A percentile compares a stretch with the other conserved stretches of the same genome.
These are phyloP conservation scores for Melanogaster broomeanus DNA, from an alignment of 768 basidiomycete species.

Conservation along the genomic window DNA sequence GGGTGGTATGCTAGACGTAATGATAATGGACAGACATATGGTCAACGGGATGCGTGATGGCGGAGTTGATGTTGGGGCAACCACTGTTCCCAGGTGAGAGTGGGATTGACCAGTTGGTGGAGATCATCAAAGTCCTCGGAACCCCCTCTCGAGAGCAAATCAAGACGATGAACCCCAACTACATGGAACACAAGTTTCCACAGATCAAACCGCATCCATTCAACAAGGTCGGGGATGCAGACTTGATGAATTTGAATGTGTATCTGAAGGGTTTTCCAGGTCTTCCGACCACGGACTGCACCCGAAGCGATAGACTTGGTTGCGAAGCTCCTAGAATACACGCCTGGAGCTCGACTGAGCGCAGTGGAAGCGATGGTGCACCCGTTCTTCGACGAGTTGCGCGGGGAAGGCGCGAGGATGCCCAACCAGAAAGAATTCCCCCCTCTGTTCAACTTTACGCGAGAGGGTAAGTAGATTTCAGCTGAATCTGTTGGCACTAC, in stretches of 20 bases:
- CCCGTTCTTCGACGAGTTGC: constrained; percentile 96
- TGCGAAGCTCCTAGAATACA: constrained; percentile 94
- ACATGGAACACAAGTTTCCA: constrained; percentile 99
- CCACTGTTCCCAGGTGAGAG: constrained; percentile 99
- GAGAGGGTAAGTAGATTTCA: constrained; percentile 71
- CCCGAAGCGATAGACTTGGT: constrained; percentile 96
- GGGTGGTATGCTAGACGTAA: constrained; percentile 7
- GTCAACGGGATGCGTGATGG: constrained; percentile 99
- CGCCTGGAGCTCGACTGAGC: constrained; percentile 89
- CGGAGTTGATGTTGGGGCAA: constrained; percentile 98
- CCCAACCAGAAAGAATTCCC: constrained; percentile 98
- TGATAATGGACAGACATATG: constrained; percentile 76
- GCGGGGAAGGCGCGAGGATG: constrained; percentile 89
- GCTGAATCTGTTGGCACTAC: constrained; percentile 2
- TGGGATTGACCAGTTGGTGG: constrained; percentile 98
- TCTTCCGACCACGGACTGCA: constrained; percentile 96
- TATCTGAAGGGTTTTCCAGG: constrained; percentile 48
- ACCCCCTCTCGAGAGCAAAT: constrained; percentile 99
- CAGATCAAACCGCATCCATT: constrained; percentile 99
- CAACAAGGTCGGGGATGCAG: constrained; percentile 66
- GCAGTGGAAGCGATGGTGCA: constrained; percentile 92
- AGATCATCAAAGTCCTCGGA: constrained; percentile 99
- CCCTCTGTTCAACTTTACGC: constrained; percentile 90
- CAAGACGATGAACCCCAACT: constrained; percentile 99
- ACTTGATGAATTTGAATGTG: constrained; percentile 3